Percentiles rank a stretch among this genome's conserved stretches.
These are phyloP conservation scores for Theileria annulata DNA, from an alignment of 169 alveolate species.

Conservation along the genomic window DNA sequence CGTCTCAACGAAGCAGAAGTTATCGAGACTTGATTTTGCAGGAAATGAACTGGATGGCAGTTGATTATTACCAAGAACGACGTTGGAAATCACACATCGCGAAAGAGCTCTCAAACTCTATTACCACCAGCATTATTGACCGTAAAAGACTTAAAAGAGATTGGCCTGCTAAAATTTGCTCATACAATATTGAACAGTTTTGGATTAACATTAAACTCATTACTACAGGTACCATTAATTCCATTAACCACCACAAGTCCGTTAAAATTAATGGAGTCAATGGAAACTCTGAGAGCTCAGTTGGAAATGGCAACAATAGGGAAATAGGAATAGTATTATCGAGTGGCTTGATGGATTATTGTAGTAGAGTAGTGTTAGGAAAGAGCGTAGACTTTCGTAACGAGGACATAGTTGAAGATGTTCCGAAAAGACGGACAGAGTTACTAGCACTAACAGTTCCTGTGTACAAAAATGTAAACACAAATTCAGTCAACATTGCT, in stretches of 20 bases:
- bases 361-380: slow-evolving; percentile 9
- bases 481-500: slow-evolving; percentile 6
- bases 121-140: slow-evolving; percentile 38
- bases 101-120: slow-evolving; percentile 39
- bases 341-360: slow-evolving; percentile 7
- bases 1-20: slow-evolving; percentile 63
- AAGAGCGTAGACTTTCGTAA: background rate
- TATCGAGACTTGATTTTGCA: slow-evolving; percentile 64
- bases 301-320: background rate
- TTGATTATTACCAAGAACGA: slow-evolving; percentile 66
- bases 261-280: background rate
- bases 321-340: background rate
- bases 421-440: slow-evolving; percentile 21
- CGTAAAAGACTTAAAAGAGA: slow-evolving; percentile 42
- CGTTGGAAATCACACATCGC: slow-evolving; percentile 60
- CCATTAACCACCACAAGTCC: background rate
- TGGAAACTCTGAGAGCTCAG: background rate
- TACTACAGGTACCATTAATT: background rate
- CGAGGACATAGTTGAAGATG: slow-evolving; percentile 16
- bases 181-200: slow-evolving; percentile 34
- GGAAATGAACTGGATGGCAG: slow-evolving; percentile 76
- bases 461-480: slow-evolving; percentile 4
- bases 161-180: slow-evolving; percentile 61
- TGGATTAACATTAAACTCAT: slow-evolving; percentile 29
- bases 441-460: slow-evolving; percentile 62